Evolutionary conservation across 805 yeast species (phyloP).

Genomic region (Myxozyma nipponensis): DNA sequence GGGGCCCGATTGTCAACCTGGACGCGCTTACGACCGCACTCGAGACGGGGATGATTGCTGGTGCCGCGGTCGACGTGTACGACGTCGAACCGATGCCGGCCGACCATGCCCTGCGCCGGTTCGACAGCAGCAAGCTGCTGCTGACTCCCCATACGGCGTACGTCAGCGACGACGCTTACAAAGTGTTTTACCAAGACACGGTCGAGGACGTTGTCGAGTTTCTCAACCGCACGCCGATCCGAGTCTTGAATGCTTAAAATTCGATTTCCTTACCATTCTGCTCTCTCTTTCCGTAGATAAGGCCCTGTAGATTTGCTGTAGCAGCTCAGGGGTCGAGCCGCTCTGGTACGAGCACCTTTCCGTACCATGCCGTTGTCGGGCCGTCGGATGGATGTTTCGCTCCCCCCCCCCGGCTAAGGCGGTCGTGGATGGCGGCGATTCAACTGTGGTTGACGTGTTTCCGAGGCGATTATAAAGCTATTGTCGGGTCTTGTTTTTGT

Average conservation of each 20-base stretch:
- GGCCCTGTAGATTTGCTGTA: too few relatives aligned
- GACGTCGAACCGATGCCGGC: slow-evolving; percentile 29
- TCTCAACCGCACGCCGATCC: slow-evolving; percentile 5
- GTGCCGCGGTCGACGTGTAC: slow-evolving; percentile 30
- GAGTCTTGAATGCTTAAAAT: too few relatives aligned
- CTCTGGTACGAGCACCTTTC: too few relatives aligned
- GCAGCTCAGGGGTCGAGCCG: background rate
- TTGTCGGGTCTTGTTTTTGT: too few relatives aligned
- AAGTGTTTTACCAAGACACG: slow-evolving; percentile 13
- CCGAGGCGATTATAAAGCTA: too few relatives aligned
- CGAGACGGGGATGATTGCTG: slow-evolving; percentile 22
- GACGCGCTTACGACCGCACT: slow-evolving; percentile 25
- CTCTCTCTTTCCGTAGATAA: too few relatives aligned
- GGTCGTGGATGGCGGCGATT: too few relatives aligned
- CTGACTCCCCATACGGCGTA: slow-evolving; percentile 30
- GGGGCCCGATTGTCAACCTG: slow-evolving; percentile 29
- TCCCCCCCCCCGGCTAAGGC: too few relatives aligned
- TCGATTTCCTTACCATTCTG: too few relatives aligned
- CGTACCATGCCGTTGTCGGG: too few relatives aligned
- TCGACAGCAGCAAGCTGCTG: slow-evolving; percentile 19
- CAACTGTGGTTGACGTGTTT: too few relatives aligned
- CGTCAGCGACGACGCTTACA: slow-evolving; percentile 19
- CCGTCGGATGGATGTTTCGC: too few relatives aligned
- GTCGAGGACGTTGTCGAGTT: slow-evolving; percentile 18
- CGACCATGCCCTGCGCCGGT: slow-evolving; percentile 19